Conservation (phyloP, 2,329 filamentous ascomycete genomes). For the Hirsutella minnesotensis region DNA sequence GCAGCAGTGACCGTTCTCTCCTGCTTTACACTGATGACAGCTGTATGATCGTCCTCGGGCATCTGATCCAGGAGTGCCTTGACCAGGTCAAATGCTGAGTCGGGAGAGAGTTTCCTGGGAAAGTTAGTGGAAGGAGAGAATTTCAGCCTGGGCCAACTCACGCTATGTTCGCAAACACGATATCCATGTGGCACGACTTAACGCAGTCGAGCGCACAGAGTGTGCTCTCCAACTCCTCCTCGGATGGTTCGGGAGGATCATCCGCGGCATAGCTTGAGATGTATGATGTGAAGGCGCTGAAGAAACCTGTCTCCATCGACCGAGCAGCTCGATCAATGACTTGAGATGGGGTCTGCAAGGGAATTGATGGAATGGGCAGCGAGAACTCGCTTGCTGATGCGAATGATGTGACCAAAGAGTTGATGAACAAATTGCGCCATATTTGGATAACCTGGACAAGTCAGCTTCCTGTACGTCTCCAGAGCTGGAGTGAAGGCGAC, state of each 20-base stretch:
- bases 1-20: constrained; percentile 57
- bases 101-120: constrained; percentile 25
- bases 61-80: constrained; percentile 67
- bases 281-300: constrained; percentile 91
- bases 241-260: constrained; percentile 91
- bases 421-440: constrained; percentile 91
- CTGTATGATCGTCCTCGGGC: constrained; percentile 68
- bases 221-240: constrained; percentile 93
- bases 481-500: neutral
- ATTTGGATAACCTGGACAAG: constrained; percentile 66
- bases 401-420: constrained; percentile 79
- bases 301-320: constrained; percentile 68
- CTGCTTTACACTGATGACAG: constrained; percentile 82
- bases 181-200: constrained; percentile 73
- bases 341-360: constrained; percentile 81
- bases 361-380: constrained; percentile 68
- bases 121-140: neutral
- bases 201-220: constrained; percentile 90
- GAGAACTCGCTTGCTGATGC: constrained; percentile 51
- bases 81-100: constrained; percentile 29
- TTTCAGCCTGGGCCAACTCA: constrained; percentile 29
- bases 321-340: constrained; percentile 80
- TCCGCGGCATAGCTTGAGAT: constrained; percentile 98
- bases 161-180: constrained; percentile 74
- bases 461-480: neutral